A percentile compares a stretch with the other conserved stretches of the same genome.
Conservation (phyloP, 1,139 yeast species). For the Diutina pseudorugosa region DNA sequence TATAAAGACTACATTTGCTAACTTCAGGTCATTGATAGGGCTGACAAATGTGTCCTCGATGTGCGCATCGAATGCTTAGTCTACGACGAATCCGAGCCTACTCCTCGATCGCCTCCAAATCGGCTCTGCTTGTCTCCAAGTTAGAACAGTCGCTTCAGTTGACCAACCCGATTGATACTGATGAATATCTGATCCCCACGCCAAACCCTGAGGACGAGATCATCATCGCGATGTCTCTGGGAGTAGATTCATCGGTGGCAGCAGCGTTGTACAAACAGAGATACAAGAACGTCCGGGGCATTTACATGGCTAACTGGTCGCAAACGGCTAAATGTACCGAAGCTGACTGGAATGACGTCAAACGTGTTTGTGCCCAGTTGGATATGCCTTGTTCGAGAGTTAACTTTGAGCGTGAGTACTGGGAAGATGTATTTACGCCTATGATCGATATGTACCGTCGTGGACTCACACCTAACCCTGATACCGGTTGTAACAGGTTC, state of each 20-base stretch:
- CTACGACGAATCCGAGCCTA: background rate
- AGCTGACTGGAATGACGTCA: constrained; percentile 80
- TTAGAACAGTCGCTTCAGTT: background rate
- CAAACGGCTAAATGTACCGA: constrained; percentile 66
- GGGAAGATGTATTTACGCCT: constrained; percentile 87
- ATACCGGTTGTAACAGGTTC: constrained; percentile 71
- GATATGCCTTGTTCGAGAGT: constrained; percentile 64
- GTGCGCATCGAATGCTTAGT: background rate
- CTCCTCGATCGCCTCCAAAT: background rate
- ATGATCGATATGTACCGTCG: constrained; percentile 61
- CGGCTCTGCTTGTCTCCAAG: background rate
- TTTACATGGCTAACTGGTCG: constrained; percentile 92
- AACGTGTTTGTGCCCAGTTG: constrained; percentile 45
- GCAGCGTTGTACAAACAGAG: constrained; percentile 56
- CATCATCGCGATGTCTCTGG: constrained; percentile 88
- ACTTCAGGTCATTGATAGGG: background rate
- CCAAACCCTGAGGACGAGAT: constrained; percentile 49
- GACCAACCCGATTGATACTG: background rate
- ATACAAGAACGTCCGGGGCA: constrained; percentile 52
- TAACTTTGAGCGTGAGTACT: constrained; percentile 80
- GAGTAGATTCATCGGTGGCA: constrained; percentile 88
- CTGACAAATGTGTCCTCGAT: background rate
- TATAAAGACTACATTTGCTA: too few species aligned
- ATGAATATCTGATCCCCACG: constrained; percentile 17
- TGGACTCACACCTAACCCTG: constrained; percentile 94